Evolutionary conservation across 1,284 basidiomycete species (phyloP).

Genomic region (Cutaneotrichosporon sp.): DNA sequence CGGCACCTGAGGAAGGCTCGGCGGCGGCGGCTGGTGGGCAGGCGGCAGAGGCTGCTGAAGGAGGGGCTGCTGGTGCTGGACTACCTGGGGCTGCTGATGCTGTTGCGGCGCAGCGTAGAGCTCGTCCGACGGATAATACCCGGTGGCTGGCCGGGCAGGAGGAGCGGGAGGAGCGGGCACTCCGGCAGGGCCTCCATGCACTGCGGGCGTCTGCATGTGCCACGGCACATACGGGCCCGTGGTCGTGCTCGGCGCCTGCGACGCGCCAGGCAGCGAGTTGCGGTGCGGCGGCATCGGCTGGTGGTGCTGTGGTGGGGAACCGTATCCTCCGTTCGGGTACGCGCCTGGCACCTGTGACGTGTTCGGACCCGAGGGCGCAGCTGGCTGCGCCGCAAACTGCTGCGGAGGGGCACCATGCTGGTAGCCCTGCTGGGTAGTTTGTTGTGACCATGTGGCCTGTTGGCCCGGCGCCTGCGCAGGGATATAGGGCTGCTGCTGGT

Average conservation of each 20-base stretch:
- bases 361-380: constrained; percentile 11
- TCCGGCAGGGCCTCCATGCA: not conserved
- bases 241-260: constrained; percentile 16
- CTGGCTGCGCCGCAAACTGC: constrained; percentile 1
- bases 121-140: constrained; percentile 51
- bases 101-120: constrained; percentile 34
- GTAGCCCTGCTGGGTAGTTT: not conserved
- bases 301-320: constrained; percentile 11
- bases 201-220: constrained; percentile 45
- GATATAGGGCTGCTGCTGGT: constrained; percentile 6
- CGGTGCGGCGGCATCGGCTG: constrained; percentile 8
- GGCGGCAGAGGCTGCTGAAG: not conserved
- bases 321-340: not conserved
- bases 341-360: not conserved
- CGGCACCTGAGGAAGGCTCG: constrained; percentile 14
- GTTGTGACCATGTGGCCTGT: constrained; percentile 7
- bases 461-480: constrained; percentile 10
- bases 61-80: constrained; percentile 6
- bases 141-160: constrained; percentile 28
- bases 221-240: constrained; percentile 44
- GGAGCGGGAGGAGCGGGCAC: constrained; percentile 20
- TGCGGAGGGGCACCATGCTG: constrained; percentile 8
- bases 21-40: constrained; percentile 1
- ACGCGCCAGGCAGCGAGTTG: constrained; percentile 12
- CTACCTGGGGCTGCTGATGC: constrained; percentile 16